These are phyloP conservation scores for Ceratopteris richardii DNA, from an alignment of 75 land plant species.

Conservation along the genomic window DNA sequence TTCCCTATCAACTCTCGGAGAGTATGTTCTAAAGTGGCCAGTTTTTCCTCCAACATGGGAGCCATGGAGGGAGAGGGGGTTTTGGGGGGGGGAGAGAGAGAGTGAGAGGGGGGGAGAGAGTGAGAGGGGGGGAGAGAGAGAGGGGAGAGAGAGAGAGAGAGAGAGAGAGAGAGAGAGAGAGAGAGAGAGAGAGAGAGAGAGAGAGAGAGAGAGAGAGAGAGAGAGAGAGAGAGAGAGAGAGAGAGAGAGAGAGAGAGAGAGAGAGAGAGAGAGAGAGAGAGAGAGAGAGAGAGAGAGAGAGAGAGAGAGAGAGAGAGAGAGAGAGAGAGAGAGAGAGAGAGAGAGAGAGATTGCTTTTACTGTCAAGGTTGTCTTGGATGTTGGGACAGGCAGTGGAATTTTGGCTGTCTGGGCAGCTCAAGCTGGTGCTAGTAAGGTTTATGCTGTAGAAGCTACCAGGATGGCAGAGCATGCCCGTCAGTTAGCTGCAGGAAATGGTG, in stretches of 20 bases:
- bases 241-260: background rate
- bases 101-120: background rate
- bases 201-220: background rate
- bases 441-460: conserved; percentile 97
- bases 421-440: conserved; percentile 95
- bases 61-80: too few relatives aligned
- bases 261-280: background rate
- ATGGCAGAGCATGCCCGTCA: conserved; percentile 87
- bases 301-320: conserved; percentile 1
- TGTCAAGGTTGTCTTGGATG: conserved; percentile 86
- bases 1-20: too few relatives aligned
- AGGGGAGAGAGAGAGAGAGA: background rate
- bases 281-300: background rate
- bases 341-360: background rate
- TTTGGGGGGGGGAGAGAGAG: too few relatives aligned
- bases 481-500: conserved; percentile 59
- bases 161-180: background rate
- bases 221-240: background rate
- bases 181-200: background rate
- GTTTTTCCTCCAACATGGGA: too few relatives aligned
- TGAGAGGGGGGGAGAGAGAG: background rate
- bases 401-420: conserved; percentile 98
- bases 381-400: conserved; percentile 98
- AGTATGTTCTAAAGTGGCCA: too few relatives aligned
- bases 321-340: background rate